Evolutionary conservation across 169 alveolate species (phyloP), one percentile per base, ranked within the genome.

Genomic region (Cryptosporidium ryanae): DNA sequence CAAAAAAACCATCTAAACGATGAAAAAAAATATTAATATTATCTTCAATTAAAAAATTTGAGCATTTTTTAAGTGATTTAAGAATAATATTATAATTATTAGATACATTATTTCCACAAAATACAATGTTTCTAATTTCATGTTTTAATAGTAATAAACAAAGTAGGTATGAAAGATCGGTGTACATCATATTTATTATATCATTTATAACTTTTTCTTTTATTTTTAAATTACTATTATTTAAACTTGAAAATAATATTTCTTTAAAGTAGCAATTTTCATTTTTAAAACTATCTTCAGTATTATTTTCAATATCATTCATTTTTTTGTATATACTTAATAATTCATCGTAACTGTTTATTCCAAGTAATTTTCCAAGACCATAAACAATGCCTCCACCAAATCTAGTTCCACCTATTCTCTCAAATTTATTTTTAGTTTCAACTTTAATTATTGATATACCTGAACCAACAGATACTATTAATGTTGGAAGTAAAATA

Each of bases 341-440:
- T 25, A 76, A 61, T 12, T 76, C 87, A 31, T 61, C 52, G 43
- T 43, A 59, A 38, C 29, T 59, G 29, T 55, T 52, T 27, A 59
- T 65, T 8, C 87, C 68, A 2, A 76, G 29, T 43, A 76, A 23
- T n/a, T 34, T 76, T 57, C 63, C 38, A n/a, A 76, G 46, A 17
- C 87, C 87, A 31, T 57, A 76, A 10, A 76, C 70, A 43, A 71
- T 76, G 6, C 87, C 87, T 34, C 87, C 87, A 43, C 87, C 87
- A 59, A 76, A 61, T n/a, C 76, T 21, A 32, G 87, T 76, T 13
- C 87, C 87, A 38, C 54, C 38, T n/a, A 76, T 70, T 61, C 87
- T 76, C 27, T 76, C 87, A 61, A 76, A 76, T 76, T 59, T 13
- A 59, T 59, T 7, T 76, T 76, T 52, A 38, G 6, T 43, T 31